phyloP scores from a whole-genome alignment of 1,139 yeast genomes.

The Komagataea norvegica region DNA sequence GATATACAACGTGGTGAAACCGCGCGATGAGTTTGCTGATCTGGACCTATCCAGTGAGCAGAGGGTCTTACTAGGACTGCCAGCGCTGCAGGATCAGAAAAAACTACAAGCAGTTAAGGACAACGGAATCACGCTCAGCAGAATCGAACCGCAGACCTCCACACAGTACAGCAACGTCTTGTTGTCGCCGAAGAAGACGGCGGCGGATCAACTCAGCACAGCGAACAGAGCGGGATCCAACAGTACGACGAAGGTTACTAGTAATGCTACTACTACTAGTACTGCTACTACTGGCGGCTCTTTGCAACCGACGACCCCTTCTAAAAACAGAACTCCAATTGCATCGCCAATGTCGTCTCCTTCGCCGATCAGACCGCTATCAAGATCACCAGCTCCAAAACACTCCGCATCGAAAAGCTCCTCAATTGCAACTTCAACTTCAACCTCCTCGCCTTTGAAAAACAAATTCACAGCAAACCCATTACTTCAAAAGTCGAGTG shows the following conservation, averaged over 20 bases:
- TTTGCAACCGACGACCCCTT: constrained; percentile 3
- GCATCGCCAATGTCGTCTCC: constrained; percentile 28
- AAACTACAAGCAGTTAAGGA: not conserved
- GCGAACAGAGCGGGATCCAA: constrained; percentile 18
- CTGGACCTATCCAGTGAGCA: constrained; percentile 38
- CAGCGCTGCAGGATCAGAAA: constrained; percentile 24
- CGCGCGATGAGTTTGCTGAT: constrained; percentile 36
- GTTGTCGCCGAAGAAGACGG: constrained; percentile 18
- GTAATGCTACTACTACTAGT: not conserved
- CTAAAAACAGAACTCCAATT: constrained; percentile 19
- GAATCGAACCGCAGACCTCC: constrained; percentile 29
- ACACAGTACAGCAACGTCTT: constrained; percentile 22
- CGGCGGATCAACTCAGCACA: constrained; percentile 19
- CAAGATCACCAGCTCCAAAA: not conserved
- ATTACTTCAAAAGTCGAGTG: constrained; percentile 5
- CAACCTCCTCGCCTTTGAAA: not conserved
- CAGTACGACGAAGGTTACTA: too few species aligned
- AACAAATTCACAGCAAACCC: constrained; percentile 8
- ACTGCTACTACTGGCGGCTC: constrained; percentile 2
- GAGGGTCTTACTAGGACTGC: constrained; percentile 39
- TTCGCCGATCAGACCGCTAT: constrained; percentile 15
- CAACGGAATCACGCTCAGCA: constrained; percentile 5
- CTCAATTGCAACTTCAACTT: constrained; percentile 6
- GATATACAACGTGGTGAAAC: constrained; percentile 32
- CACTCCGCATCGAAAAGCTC: constrained; percentile 9